These are phyloP conservation scores for Juglanconis oblonga DNA, from an alignment of 2,329 filamentous ascomycete species.

Conservation along the genomic window DNA sequence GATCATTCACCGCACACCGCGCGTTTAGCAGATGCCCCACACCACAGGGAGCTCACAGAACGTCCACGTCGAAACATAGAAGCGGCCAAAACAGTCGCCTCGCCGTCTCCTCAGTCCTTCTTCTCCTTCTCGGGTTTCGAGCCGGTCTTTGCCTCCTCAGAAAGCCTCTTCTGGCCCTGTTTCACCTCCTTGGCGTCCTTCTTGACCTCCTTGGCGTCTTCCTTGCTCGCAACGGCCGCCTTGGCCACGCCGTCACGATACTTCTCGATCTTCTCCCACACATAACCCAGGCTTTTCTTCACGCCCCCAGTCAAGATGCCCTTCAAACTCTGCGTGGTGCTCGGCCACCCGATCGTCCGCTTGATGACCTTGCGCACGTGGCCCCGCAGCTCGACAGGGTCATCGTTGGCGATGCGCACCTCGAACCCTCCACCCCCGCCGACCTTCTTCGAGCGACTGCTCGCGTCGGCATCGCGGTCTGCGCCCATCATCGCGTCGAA, in stretches of 20 bases:
- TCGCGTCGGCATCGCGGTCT: conserved; percentile 67
- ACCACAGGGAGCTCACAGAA: background rate
- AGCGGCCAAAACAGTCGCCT: background rate
- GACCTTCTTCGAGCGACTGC: conserved; percentile 59
- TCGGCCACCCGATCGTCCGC: conserved; percentile 89
- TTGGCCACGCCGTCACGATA: conserved; percentile 45
- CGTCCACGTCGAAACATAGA: background rate
- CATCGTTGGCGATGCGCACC: conserved; percentile 72
- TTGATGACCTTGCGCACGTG: conserved; percentile 76
- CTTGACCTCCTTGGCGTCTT: background rate
- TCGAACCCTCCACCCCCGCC: conserved; percentile 82
- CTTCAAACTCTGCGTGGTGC: conserved; percentile 83
- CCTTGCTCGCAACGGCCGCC: background rate
- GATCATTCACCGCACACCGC: too few relatives aligned
- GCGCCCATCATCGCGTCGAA: conserved; percentile 82
- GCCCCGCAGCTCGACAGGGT: conserved; percentile 62
- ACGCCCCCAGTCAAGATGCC: conserved; percentile 76
- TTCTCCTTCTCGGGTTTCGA: background rate
- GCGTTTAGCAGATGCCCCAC: too few relatives aligned
- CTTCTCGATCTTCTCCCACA: conserved; percentile 77
- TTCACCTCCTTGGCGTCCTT: background rate
- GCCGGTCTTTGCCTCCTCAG: background rate
- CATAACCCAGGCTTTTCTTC: conserved; percentile 67
- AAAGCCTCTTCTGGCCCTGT: background rate
- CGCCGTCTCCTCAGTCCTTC: conserved; percentile 5